A percentile compares a stretch with the other conserved stretches of the same genome.
These are phyloP conservation scores for Persicaria tinctoria DNA, from an alignment of 148 eudicot genomes.

Conservation along the genomic window DNA sequence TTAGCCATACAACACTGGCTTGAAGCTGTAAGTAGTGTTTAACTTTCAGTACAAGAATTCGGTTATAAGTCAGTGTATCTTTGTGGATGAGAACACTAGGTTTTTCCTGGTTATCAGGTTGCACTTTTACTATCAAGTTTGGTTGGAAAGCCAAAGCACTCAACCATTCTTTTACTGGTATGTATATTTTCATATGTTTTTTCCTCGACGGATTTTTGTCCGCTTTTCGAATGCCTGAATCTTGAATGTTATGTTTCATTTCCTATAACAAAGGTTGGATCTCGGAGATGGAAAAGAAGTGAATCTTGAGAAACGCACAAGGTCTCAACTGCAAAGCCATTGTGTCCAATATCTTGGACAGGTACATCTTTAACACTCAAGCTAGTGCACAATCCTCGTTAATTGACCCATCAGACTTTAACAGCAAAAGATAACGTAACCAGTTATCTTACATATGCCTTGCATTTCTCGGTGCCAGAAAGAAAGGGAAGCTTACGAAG, in stretches of 20 bases:
- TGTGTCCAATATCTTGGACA: slow-evolving; percentile 92
- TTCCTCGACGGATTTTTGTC: too few species aligned
- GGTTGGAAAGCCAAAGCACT: slow-evolving; percentile 80
- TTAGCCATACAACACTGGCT: slow-evolving; percentile 22
- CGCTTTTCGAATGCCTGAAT: not conserved
- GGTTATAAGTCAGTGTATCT: not conserved
- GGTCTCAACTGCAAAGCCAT: slow-evolving; percentile 54
- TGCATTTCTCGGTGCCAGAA: slow-evolving; percentile 14
- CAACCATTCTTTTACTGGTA: slow-evolving; percentile 99
- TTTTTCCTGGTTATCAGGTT: slow-evolving; percentile 37
- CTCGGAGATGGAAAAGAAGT: slow-evolving; percentile 92
- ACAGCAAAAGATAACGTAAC: too few species aligned
- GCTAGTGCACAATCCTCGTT: too few species aligned
- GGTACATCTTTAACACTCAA: slow-evolving; percentile 23
- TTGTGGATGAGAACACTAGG: not conserved
- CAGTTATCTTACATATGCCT: not conserved
- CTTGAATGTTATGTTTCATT: not conserved
- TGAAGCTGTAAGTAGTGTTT: slow-evolving; percentile 14
- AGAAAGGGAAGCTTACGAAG: slow-evolving; percentile 27
- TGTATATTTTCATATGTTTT: not conserved
- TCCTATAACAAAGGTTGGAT: slow-evolving; percentile 56
- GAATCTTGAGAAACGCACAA: slow-evolving; percentile 56
- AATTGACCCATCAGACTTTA: too few species aligned
- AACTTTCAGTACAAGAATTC: not conserved
- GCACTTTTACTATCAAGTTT: slow-evolving; percentile 80